phyloP scores from a whole-genome alignment of 176 grass and related monocot genomes.

The Hordeum marinum region DNA sequence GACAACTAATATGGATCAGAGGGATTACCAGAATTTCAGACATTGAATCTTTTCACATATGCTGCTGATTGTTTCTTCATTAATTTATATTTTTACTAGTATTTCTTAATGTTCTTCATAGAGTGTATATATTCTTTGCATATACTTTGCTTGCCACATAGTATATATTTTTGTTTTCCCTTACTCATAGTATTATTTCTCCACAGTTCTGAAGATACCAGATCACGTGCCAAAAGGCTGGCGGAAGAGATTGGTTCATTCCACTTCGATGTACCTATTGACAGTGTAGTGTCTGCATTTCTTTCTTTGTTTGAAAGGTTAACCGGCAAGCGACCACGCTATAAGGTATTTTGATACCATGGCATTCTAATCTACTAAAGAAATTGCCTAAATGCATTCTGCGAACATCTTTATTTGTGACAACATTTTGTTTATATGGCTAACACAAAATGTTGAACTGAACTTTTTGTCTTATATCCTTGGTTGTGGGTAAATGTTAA shows the following conservation, averaged over 20 bases:
- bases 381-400: background rate
- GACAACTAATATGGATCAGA: too few species aligned
- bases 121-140: background rate
- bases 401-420: background rate
- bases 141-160: slow-evolving; percentile 3
- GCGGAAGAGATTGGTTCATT: slow-evolving; percentile 83
- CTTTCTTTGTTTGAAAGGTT: slow-evolving; percentile 86
- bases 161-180: slow-evolving; percentile 15
- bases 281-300: slow-evolving; percentile 78
- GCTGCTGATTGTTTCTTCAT: background rate
- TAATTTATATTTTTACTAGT: slow-evolving; percentile 6
- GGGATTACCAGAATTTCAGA: slow-evolving; percentile 4
- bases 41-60: background rate
- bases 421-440: background rate
- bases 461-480: background rate
- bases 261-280: slow-evolving; percentile 81
- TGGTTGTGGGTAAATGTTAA: background rate
- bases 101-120: background rate
- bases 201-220: slow-evolving; percentile 81
- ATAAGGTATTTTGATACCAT: slow-evolving; percentile 54
- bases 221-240: slow-evolving; percentile 80
- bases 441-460: background rate
- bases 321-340: slow-evolving; percentile 62
- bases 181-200: slow-evolving; percentile 21
- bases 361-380: slow-evolving; percentile 10